Percentiles rank a stretch among this genome's conserved stretches.
Conservation (phyloP, 2,329 filamentous ascomycete species). For the Colletotrichum higginsianum region DNA sequence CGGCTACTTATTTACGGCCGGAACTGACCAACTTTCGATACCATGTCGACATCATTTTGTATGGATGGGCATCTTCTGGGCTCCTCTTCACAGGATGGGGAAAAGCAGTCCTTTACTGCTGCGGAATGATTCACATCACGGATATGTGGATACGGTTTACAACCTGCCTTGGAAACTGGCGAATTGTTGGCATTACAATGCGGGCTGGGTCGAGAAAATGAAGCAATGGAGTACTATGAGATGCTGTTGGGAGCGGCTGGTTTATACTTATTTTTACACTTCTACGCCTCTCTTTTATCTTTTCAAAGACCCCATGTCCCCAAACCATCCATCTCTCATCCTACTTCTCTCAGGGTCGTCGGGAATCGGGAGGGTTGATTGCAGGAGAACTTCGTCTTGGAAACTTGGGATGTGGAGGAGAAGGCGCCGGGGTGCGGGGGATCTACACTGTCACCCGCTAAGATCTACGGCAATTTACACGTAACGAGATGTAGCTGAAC, state of each 20-base stretch:
- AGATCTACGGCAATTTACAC: neutral
- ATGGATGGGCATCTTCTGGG: neutral
- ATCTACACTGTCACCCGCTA: neutral
- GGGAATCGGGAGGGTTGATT: neutral
- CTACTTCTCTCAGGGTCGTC: neutral
- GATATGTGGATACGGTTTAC: neutral
- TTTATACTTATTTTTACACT: neutral
- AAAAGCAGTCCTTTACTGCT: neutral
- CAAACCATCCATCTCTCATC: no score
- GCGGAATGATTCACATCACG: neutral
- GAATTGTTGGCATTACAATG: neutral
- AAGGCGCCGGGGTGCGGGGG: neutral
- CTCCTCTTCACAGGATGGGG: neutral
- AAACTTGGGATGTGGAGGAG: neutral
- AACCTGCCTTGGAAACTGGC: constrained; percentile 1
- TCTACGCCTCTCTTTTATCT: neutral
- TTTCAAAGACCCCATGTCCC: no score
- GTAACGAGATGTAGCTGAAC: constrained; percentile 5
- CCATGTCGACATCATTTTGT: constrained; percentile 11
- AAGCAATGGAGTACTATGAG: constrained; percentile 6
- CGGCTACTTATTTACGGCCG: neutral
- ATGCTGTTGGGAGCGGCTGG: constrained; percentile 4
- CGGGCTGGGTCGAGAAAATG: neutral
- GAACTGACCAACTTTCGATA: constrained; percentile 13
- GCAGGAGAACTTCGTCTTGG: neutral